Percentiles rank a stretch among this genome's conserved stretches.
These are phyloP conservation scores for Sarocladium kiliense DNA, from an alignment of 2,329 filamentous ascomycete genomes.

Conservation along the genomic window DNA sequence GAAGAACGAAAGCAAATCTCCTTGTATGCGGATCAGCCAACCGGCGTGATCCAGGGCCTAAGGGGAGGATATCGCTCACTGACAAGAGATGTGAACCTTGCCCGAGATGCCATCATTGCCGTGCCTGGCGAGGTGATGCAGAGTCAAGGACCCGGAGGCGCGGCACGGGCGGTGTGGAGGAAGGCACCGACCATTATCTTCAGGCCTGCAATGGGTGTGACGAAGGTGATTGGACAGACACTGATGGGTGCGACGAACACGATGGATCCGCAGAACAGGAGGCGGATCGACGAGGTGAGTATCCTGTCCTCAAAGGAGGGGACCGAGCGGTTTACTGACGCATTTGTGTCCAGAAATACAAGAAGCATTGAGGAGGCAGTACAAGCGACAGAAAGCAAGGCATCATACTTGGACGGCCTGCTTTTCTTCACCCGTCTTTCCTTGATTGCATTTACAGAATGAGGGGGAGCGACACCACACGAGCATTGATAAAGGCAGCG, in stretches of 20 bases:
- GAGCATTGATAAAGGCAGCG: background rate
- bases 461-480: background rate
- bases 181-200: slow-evolving; percentile 91
- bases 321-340: slow-evolving; percentile 11
- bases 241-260: slow-evolving; percentile 89
- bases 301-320: background rate
- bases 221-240: slow-evolving; percentile 82
- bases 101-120: slow-evolving; percentile 87
- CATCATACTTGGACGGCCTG: background rate
- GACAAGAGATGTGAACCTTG: slow-evolving; percentile 79
- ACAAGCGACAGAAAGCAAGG: background rate
- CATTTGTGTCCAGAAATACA: slow-evolving; percentile 39
- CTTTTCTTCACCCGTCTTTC: background rate
- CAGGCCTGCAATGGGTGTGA: slow-evolving; percentile 83
- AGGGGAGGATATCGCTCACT: slow-evolving; percentile 77
- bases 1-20: slow-evolving; percentile 77
- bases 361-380: slow-evolving; percentile 29
- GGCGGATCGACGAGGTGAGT: slow-evolving; percentile 83
- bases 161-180: slow-evolving; percentile 70
- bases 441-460: background rate
- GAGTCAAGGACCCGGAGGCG: slow-evolving; percentile 73
- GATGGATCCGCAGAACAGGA: slow-evolving; percentile 75
- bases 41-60: slow-evolving; percentile 81
- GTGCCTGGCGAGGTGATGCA: slow-evolving; percentile 90
- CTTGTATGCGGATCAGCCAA: slow-evolving; percentile 89